Base-by-base conservation (phyloP, 768 basidiomycete genomes). In the Tricholoma sp. region DNA sequence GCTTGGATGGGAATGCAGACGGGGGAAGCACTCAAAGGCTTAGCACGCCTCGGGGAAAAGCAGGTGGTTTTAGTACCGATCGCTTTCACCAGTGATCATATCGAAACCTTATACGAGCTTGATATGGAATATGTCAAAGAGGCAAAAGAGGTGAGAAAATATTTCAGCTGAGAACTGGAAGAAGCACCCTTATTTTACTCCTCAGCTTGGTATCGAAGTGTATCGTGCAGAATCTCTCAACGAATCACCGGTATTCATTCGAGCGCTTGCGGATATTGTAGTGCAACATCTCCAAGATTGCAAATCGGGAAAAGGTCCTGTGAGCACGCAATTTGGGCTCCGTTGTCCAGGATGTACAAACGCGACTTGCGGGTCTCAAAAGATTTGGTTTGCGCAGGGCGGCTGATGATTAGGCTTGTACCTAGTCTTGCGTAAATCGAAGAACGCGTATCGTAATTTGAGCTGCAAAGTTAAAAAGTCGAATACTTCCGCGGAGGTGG, bases 1-100 rank as follows among this genome's bases (percentile, higher is more conserved):
- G 91, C 95, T 18, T 98, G 97, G 97, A 91, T 98, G 83, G 97
- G 97, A 4, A 94, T 93, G 76, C 94, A 98, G 71, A 99, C 97
- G 1, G 78, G 83, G 16, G 94, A 92, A 54, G 91, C 94, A 46
- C 75, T 99, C 68, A 93, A 97, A 77, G 91, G 90, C 16, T 78
- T 91, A 43, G 87, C 88, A 52, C 81, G 86, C 16, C 74, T 91
- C 39, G 89, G 88, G 29, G 82, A 79, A 69, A 91, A 90, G 70
- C 83, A 85, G 60, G 85, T 80, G 3, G 79, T 98, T 56, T 76
- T 98, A 37, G 84, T 99, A 6, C 97, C 97, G 0, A 94, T 99
- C 60, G 97, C 97, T 22, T 99, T 99, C 76, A 99, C 97, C 12
- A 94, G 89, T 69, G 97, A 99, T 73, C 97, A 99, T 70, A 98